phyloP scores from a whole-genome alignment of 2,329 filamentous ascomycete species.

The Diaporthe destruens region DNA sequence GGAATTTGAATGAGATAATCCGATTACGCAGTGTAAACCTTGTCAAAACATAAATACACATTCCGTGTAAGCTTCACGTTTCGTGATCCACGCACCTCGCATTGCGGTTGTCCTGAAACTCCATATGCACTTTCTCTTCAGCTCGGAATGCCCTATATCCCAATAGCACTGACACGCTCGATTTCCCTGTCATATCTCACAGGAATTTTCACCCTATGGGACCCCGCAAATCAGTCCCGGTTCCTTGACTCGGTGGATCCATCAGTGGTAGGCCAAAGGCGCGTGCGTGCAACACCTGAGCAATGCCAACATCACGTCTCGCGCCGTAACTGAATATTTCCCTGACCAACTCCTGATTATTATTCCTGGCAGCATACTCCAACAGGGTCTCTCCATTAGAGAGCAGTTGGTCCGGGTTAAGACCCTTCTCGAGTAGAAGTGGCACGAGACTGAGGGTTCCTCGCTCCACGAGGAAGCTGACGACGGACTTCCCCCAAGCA shows the following conservation, averaged over 20 bases:
- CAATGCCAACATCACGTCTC: not conserved
- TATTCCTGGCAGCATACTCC: not conserved
- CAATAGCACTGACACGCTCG: not conserved
- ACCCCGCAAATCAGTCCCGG: no score
- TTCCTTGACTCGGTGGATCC: no score
- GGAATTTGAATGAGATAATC: not conserved
- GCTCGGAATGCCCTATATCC: not conserved
- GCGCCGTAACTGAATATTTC: not conserved
- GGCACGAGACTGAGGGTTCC: not conserved
- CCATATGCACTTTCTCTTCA: not conserved
- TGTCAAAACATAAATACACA: no score
- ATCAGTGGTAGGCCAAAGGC: no score
- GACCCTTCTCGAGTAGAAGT: not conserved
- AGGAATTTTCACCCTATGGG: conserved; percentile 2
- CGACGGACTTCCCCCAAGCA: conserved; percentile 11
- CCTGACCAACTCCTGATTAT: not conserved
- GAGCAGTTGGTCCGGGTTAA: conserved; percentile 11
- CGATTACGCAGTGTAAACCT: not conserved
- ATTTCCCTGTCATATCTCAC: not conserved
- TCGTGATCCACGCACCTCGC: not conserved
- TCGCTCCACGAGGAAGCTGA: not conserved
- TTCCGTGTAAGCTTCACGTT: no score
- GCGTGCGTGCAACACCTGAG: no score
- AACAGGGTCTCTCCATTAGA: not conserved
- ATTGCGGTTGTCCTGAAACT: not conserved